Evolutionary conservation across 2,329 filamentous ascomycete species (phyloP), one percentile per base, ranked within the genome.

Genomic region (Fusarium sp.): DNA sequence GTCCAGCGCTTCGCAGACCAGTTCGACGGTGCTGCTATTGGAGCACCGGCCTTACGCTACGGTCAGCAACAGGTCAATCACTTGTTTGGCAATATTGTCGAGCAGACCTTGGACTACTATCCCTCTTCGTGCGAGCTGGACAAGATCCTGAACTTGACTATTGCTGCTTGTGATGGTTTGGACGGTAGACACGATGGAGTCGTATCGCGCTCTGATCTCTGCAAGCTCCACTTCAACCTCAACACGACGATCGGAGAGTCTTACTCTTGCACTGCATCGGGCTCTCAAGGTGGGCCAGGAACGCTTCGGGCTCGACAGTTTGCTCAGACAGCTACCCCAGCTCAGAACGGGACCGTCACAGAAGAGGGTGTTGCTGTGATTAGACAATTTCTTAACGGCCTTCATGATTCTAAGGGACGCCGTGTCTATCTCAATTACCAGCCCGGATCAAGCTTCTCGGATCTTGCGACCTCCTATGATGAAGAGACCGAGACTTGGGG

Each of bases 141-240:
- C 8, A 83, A 82, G 70, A 87, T 88, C 46, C 80, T 85, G 21
- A 88, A 87, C 70, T 79, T 80, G 63, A 69, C 80, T 56, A 69
- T 80, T 21, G 23, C 23, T 44, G 23, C 42, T 26, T 44, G 42
- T 44, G 42, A 26, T 26, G 42, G 42, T n/a, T 10, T 44, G 23
- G 42, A 44, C 16, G 42, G 42, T 2, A 44, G 4, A n/a, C 2
- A 44, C 0, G 42, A 44, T 10, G 42, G 23, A 26, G 42, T 44
- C 26, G 42, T 44, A 26, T 25, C 42, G 23, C 42, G 23, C 42
- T 44, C 42, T 44, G 42, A 44, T 44, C 23, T 44, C 23, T 44
- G 42, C 16, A 44, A 44, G 23, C 23, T 44, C 6, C 42, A 23
- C 16, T 44, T 44, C 10, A 16, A 44, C 10, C 23, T 44, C 4